Base-by-base conservation (phyloP, 2,329 filamentous ascomycete species). In the Trichoderma breve region DNA sequence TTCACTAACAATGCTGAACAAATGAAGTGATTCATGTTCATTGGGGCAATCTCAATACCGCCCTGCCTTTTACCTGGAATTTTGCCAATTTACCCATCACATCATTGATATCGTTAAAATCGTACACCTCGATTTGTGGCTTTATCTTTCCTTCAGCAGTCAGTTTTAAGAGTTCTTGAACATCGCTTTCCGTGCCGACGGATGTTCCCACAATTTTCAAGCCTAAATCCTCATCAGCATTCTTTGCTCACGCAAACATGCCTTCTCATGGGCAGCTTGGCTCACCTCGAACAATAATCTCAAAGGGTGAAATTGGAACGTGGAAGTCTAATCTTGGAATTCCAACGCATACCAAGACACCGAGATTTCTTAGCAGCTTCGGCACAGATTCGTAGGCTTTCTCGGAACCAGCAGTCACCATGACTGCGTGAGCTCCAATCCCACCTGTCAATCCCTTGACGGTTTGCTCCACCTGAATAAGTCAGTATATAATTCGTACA, bases 41-140 rank as follows among this genome's bases (percentile, higher is more conserved):
- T 66, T 55, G 30, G 32, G 63, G 63, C n/a, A 66, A 6, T 34
- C 63, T 66, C 47, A 66, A 21, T 15, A 66, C 63, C 14, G 39
- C 63, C 26, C 47, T 36, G 2, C 63, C 63, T 12, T 66, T 66
- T 32, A 66, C 39, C 30, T 66, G 28, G 55, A 53, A 66, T 55
- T 66, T 66, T 2, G 39, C 43, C 47, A 66, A 34, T 36, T 66
- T 66, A 3, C 30, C 43, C n/a, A 66, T 66, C 11, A 66, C 63
- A 15, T 55, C 28, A n/a, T 66, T 66, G 7, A 66, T 66, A 1
- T 66, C 63, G 18, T 12, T 14, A 9, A 66, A 55, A 24, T 66
- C 63, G 21, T 55, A 55, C 1, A 66, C 21, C 28, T 66, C 63
- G 6, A 66, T 66, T 11, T 66, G 63, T 18, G 76, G 86, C 84